Evolutionary conservation across 2,329 filamentous ascomycete genomes (phyloP).

Genomic region (Xylaria sp.): DNA sequence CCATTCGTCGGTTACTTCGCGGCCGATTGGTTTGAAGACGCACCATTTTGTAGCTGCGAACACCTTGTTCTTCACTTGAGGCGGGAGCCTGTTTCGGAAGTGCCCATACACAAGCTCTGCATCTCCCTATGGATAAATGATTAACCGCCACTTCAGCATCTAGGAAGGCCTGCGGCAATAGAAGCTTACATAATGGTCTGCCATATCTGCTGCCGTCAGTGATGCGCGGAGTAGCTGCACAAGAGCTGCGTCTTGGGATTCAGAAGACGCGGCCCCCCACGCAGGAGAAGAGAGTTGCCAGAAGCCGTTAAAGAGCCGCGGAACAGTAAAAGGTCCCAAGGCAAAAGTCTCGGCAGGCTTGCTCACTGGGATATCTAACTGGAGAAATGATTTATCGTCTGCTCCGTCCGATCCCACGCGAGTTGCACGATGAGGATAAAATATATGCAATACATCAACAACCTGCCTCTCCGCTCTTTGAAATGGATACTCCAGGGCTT

Average conservation of each 20-base stretch:
- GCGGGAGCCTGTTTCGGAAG: constrained; percentile 47
- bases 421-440: constrained; percentile 41
- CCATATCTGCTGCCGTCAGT: constrained; percentile 50
- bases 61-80: constrained; percentile 38
- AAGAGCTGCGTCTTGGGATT: constrained; percentile 46
- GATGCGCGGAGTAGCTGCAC: constrained; percentile 38
- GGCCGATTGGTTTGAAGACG: constrained; percentile 46
- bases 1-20: constrained; percentile 44
- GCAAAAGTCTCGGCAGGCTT: constrained; percentile 39
- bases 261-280: constrained; percentile 46
- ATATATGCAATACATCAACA: constrained; percentile 43
- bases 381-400: not conserved
- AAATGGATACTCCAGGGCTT: constrained; percentile 44
- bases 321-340: constrained; percentile 42
- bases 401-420: not conserved
- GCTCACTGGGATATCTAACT: not conserved
- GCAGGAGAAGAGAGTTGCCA: constrained; percentile 50
- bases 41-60: constrained; percentile 54
- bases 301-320: constrained; percentile 47
- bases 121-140: constrained; percentile 44
- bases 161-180: no score
- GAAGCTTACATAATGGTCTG: constrained; percentile 52
- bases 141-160: constrained; percentile 5
- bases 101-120: constrained; percentile 51
- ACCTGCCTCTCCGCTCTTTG: constrained; percentile 49